Base-by-base conservation (phyloP, 2,329 filamentous ascomycete species). In the Grosmannia penicillata region DNA sequence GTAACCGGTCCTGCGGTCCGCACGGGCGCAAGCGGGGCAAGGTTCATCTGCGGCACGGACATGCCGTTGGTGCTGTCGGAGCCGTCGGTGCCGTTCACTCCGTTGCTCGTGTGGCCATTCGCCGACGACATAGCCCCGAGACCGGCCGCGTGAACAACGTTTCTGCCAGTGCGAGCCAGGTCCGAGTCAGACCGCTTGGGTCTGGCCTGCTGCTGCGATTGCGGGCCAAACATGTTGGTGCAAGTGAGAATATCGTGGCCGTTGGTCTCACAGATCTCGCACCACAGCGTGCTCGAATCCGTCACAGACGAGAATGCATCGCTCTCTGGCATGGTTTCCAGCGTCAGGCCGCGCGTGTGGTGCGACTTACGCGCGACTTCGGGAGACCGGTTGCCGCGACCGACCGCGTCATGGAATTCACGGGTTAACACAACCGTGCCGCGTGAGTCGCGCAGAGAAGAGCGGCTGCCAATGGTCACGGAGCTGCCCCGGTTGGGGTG, bases 181-280 rank as follows among this genome's bases (percentile, higher is more conserved):
- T 8, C 15, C 8, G 25, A 24, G 29, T 17, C 24, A 9, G 21
- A 4, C 28, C 42, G 47, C 48, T 49, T 58, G 60, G 35, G 46
- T 50, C 35, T 9, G 23, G 39, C 9, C 28, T 32, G 33, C 30
- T 25, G 19, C 17, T 26, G 26, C 18, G 44, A 26, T 34, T 31
- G 14, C 27, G 27, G 45, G 48, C 33, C 51, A 56, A 83, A 89
- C 78, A 94, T 91, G 56, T 85, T 89, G 38, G 82, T 86, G 66
- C 89, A 96, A 18, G 83, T 93, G 40, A 96, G 66, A 43, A 96
- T 94, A 51, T 96, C 89, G 53, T 96, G 89, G 14, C 89, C 87
- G 33, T 75, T 71, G 25, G 82, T 83, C 62, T 95, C 87, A 61
- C 89, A 96, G 45, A 96, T 91, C 60, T 96, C 91, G 59, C 89